Evolutionary conservation across 2,329 filamentous ascomycete species (phyloP), one percentile per base, ranked within the genome.

Genomic region (Colletotrichum sp.): DNA sequence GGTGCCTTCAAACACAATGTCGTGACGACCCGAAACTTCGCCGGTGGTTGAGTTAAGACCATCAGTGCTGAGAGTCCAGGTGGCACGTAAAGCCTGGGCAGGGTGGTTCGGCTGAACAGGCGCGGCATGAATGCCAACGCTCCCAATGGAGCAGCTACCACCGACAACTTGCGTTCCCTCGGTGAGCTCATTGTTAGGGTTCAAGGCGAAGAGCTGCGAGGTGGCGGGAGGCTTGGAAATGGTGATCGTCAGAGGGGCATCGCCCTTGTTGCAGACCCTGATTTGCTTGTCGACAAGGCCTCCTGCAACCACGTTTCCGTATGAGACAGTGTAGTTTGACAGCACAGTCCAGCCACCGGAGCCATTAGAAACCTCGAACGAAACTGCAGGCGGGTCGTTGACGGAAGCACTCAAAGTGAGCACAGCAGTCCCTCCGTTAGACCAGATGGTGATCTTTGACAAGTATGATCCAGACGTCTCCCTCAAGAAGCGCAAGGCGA

Each of bases 61-160:
- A 69, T 86, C 84, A 3, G 83, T 84, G 72, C 86, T 87, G 65
- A 87, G 77, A 6, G 83, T 84, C 86, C 86, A 88, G 5, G 79
- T 64, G 48, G 80, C 80, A 2, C 76, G 79, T 3, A 84, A 77
- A 16, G 75, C 66, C 52, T 84, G 82, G 12, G 79, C 75, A 6
- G 79, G 80, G n/a, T 79, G 78, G 62, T 83, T 82, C 2, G 81
- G 81, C 28, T 82, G 81, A 3, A 82, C 70, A 1, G 81, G 78
- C 8, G 79, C 79, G 5, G 82, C 79, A 61, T 81, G 80, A 58
- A 84, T 82, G 5, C 81, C 81, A 1, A 84, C 80, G 15, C 80
- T 80, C 21, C 80, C 83, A 4, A 78, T 71, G 12, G 82, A 81
- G 55, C 83, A 84, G 18, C 77, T 55, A 12, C 81, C 81, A 3